Evolutionary conservation across 2,329 filamentous ascomycete species (phyloP).

Genomic region (Teratosphaeria pseudoeucalypti): DNA sequence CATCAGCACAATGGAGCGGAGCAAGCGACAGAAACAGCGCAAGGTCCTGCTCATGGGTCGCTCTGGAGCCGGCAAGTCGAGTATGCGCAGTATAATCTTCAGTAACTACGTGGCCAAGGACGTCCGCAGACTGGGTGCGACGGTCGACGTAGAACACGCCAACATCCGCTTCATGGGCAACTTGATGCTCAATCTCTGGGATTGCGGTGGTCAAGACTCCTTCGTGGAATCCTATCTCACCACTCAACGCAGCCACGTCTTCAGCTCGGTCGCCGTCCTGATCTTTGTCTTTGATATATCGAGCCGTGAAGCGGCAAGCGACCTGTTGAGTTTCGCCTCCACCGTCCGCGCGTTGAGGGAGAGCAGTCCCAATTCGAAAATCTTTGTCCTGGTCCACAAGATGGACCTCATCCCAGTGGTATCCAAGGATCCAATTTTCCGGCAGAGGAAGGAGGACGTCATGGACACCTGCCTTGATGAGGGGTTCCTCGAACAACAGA

Average conservation of each 20-base stretch:
- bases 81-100: slow-evolving; percentile 98
- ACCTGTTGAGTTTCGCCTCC: slow-evolving; percentile 82
- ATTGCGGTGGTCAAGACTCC: slow-evolving; percentile 95
- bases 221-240: slow-evolving; percentile 98
- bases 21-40: slow-evolving; percentile 43
- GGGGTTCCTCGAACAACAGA: slow-evolving; percentile 45
- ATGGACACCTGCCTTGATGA: slow-evolving; percentile 55
- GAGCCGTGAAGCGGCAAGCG: slow-evolving; percentile 84
- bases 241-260: slow-evolving; percentile 90
- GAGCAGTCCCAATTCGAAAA: slow-evolving; percentile 67
- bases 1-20: slow-evolving; percentile 20
- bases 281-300: slow-evolving; percentile 99
- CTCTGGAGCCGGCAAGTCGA: slow-evolving; percentile 93
- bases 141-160: slow-evolving; percentile 95
- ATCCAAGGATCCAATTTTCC: slow-evolving; percentile 70
- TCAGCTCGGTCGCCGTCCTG: slow-evolving; percentile 88
- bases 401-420: slow-evolving; percentile 84
- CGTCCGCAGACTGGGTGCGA: slow-evolving; percentile 82
- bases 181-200: slow-evolving; percentile 93
- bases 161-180: slow-evolving; percentile 99
- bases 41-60: slow-evolving; percentile 63
- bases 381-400: slow-evolving; percentile 96
- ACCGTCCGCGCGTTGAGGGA: slow-evolving; percentile 83
- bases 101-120: slow-evolving; percentile 98
- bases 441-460: slow-evolving; percentile 70